Percentiles rank a stretch among this genome's conserved stretches.
Evolutionary conservation across 306 rosid genomes (phyloP).

Genomic region (Prunus kanzakura): DNA sequence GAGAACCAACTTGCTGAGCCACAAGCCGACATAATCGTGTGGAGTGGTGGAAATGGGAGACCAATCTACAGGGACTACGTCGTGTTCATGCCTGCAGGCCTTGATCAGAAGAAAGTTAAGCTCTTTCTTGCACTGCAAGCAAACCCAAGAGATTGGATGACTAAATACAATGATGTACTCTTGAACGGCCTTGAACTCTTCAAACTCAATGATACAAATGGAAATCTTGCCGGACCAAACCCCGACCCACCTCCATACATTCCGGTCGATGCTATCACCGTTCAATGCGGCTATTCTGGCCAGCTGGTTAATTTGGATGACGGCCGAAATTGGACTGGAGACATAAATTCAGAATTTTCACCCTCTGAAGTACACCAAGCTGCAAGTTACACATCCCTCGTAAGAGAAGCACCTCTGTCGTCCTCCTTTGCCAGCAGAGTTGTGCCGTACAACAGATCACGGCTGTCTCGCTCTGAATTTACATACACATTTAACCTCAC

Average conservation of each 20-base stretch:
- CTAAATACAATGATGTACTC: slow-evolving; percentile 3
- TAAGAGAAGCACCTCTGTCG: neutral
- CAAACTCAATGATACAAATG: too few species aligned
- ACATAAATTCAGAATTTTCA: neutral
- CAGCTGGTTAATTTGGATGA: neutral
- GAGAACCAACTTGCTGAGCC: neutral
- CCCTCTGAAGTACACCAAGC: neutral
- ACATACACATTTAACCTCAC: neutral
- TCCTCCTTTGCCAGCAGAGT: neutral
- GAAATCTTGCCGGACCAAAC: slow-evolving; percentile 23
- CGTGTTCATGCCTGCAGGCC: neutral
- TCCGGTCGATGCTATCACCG: neutral
- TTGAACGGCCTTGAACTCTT: slow-evolving; percentile 35
- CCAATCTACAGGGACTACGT: neutral
- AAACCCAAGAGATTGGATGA: too few species aligned
- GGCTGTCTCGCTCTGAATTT: slow-evolving; percentile 12
- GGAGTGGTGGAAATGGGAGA: neutral
- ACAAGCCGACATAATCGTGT: rapidly evolving
- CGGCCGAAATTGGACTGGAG: slow-evolving; percentile 18
- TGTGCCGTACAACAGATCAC: neutral
- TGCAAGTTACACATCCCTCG: neutral
- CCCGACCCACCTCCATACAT: neutral
- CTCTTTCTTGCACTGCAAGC: neutral
- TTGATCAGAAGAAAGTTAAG: neutral
- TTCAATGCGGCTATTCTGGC: slow-evolving; percentile 19